Percentiles rank a stretch among this genome's conserved stretches.
These are phyloP conservation scores for Monilinia fructigena DNA, from an alignment of 2,329 filamentous ascomycete genomes.

Conservation along the genomic window DNA sequence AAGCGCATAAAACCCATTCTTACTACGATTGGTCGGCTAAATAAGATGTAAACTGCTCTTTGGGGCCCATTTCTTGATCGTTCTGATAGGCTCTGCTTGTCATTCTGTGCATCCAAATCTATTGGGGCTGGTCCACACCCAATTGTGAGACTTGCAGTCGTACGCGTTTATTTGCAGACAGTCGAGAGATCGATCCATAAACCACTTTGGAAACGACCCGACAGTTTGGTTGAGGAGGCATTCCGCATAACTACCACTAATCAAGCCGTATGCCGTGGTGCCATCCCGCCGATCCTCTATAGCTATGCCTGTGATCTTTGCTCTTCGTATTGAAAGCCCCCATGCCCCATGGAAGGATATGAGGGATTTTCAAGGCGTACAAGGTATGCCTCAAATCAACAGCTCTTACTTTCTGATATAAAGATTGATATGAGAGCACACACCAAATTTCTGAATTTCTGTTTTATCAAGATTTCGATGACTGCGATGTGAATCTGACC, in stretches of 20 bases:
- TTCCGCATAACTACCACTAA: not conserved
- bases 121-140: not conserved
- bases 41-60: not conserved
- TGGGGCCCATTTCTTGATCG: not conserved
- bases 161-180: slow-evolving; percentile 12
- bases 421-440: slow-evolving; percentile 3
- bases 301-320: not conserved
- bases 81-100: slow-evolving; percentile 8
- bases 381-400: not conserved
- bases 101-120: slow-evolving; percentile 5
- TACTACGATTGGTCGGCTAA: not conserved
- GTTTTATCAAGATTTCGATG: not conserved
- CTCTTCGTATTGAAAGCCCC: not conserved
- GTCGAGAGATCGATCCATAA: not conserved
- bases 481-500: not conserved
- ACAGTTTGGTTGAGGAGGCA: slow-evolving; percentile 17
- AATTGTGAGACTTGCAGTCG: not conserved
- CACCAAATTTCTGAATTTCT: not conserved
- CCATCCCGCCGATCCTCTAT: slow-evolving; percentile 5
- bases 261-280: slow-evolving; percentile 7
- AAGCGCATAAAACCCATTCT: not conserved
- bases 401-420: not conserved
- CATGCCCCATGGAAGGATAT: not conserved
- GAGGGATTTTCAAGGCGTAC: not conserved
- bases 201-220: slow-evolving; percentile 6